Evolutionary conservation across 805 yeast species (phyloP).

Genomic region (Wickerhamomyces rabaulensis): DNA sequence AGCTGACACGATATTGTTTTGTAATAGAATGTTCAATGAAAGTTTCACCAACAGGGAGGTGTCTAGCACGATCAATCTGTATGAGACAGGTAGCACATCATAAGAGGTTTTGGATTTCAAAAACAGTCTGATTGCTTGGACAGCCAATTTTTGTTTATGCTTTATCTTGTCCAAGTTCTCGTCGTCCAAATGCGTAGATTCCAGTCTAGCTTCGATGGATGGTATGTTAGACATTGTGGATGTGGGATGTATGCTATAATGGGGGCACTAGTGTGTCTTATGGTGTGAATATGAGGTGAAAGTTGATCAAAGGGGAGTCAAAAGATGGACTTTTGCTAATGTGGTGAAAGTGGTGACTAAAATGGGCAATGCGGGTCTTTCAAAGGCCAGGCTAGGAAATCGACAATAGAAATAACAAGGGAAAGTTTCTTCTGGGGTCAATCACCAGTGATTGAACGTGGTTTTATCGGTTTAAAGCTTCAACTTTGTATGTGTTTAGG

Average conservation of each 20-base stretch:
- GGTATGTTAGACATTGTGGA: conserved; percentile 13
- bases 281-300: not conserved
- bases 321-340: not conserved
- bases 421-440: not conserved
- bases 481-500: not conserved
- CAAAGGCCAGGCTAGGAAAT: no score
- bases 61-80: conserved; percentile 87
- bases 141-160: conserved; percentile 54
- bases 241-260: not conserved
- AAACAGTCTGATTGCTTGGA: conserved; percentile 77
- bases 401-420: no score
- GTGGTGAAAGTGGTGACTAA: not conserved
- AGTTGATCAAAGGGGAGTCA: not conserved
- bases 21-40: conserved; percentile 81
- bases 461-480: no score
- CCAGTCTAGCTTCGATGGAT: conserved; percentile 20
- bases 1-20: conserved; percentile 92
- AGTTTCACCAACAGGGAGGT: conserved; percentile 87
- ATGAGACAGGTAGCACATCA: conserved; percentile 94
- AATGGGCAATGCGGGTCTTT: no score
- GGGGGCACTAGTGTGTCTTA: not conserved
- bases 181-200: conserved; percentile 18
- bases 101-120: conserved; percentile 88
- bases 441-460: no score
- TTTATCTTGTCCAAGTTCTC: conserved; percentile 7